phyloP scores from a whole-genome alignment of 441 rosid species.

The Raphanus hybrid region DNA sequence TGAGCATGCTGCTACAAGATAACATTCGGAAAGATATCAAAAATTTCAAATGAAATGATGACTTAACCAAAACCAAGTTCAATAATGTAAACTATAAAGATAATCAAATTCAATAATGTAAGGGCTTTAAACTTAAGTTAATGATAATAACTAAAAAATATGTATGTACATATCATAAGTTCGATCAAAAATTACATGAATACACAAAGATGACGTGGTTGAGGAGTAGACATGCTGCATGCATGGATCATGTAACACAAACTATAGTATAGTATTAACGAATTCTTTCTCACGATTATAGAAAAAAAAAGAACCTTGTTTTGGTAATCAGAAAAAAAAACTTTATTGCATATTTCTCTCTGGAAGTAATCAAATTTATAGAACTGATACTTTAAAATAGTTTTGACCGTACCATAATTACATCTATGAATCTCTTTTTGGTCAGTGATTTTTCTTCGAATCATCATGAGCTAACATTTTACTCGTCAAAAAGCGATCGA shows the following conservation, averaged over 20 bases:
- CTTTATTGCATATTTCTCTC: background rate
- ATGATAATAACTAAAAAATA: background rate
- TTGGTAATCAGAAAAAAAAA: background rate
- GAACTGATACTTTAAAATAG: background rate
- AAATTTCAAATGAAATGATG: background rate
- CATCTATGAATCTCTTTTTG: background rate
- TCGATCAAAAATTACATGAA: background rate
- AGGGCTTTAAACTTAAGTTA: background rate
- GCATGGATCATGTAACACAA: conserved; percentile 9
- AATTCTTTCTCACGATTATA: background rate
- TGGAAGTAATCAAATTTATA: background rate
- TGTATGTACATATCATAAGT: background rate
- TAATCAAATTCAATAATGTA: background rate
- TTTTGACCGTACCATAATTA: conserved; percentile 1
- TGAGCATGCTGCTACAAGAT: background rate
- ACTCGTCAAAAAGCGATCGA: conserved; percentile 36
- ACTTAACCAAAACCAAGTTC: background rate
- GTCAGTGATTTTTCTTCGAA: conserved; percentile 15
- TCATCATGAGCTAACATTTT: conserved; percentile 1
- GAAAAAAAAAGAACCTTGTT: background rate
- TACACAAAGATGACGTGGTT: background rate
- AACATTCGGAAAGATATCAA: background rate
- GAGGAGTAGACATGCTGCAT: background rate
- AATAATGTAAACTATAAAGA: no score
- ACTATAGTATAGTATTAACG: background rate